A percentile compares a stretch with the other conserved stretches of the same genome.
phyloP scores from a whole-genome alignment of 495 filamentous ascomycete genomes.

The Thermochaetoides thermophila region DNA sequence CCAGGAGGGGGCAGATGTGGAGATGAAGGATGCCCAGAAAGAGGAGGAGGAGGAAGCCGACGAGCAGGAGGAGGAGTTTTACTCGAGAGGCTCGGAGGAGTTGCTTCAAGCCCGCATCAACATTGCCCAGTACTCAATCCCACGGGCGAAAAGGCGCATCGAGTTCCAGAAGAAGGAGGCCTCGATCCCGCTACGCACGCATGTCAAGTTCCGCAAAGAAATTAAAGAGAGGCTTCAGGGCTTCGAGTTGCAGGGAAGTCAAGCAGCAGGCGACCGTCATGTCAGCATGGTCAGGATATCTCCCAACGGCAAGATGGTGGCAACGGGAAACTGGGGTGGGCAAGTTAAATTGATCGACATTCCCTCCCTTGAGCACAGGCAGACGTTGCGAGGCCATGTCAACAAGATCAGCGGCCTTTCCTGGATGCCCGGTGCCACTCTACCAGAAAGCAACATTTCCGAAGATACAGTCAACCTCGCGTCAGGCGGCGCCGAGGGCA shows the following conservation, averaged over 20 bases:
- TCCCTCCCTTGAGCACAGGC: slow-evolving; percentile 64
- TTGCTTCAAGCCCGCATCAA: slow-evolving; percentile 62
- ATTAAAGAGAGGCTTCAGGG: slow-evolving; percentile 70
- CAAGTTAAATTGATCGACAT: slow-evolving; percentile 73
- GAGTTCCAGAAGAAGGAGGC: slow-evolving; percentile 64
- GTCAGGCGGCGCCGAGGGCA: slow-evolving; percentile 80
- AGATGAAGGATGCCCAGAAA: slow-evolving; percentile 52
- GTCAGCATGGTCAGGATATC: slow-evolving; percentile 84
- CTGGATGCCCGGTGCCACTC: slow-evolving; percentile 77
- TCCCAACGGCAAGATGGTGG: slow-evolving; percentile 68
- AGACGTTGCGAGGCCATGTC: slow-evolving; percentile 62
- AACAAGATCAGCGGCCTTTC: slow-evolving; percentile 79
- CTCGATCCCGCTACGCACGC: slow-evolving; percentile 67
- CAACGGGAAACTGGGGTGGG: slow-evolving; percentile 84
- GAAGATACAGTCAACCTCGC: slow-evolving; percentile 68
- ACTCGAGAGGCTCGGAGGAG: slow-evolving; percentile 63
- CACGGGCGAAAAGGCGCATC: slow-evolving; percentile 62
- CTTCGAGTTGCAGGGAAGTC: slow-evolving; percentile 83
- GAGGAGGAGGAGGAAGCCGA: slow-evolving; percentile 45
- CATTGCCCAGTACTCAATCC: slow-evolving; percentile 77
- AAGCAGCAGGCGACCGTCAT: slow-evolving; percentile 80
- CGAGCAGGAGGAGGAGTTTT: slow-evolving; percentile 90
- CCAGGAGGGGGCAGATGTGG: slow-evolving; percentile 40
- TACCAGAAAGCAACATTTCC: slow-evolving; percentile 53
- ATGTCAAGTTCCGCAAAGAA: slow-evolving; percentile 77